phyloP scores from a whole-genome alignment of 1,139 yeast genomes.

The Nakaseomyces kungkrabaensis region DNA sequence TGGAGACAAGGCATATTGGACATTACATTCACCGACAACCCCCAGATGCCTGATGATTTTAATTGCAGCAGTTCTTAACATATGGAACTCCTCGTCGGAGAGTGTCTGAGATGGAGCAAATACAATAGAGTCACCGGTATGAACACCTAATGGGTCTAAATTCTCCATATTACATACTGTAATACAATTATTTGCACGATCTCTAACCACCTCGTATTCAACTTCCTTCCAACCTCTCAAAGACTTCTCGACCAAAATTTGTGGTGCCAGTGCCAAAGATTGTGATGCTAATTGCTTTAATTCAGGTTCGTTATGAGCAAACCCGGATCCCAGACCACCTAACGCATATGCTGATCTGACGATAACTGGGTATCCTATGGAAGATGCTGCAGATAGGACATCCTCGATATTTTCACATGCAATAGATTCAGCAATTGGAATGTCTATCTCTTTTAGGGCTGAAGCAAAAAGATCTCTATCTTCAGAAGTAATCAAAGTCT shows the following conservation, averaged over 20 bases:
- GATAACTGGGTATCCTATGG: constrained; percentile 90
- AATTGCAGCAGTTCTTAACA: constrained; percentile 95
- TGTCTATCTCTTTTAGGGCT: constrained; percentile 86
- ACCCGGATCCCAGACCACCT: constrained; percentile 98
- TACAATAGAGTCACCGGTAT: constrained; percentile 97
- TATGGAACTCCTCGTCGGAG: constrained; percentile 93
- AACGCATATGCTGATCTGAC: constrained; percentile 96
- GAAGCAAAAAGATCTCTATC: constrained; percentile 94
- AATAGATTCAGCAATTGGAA: constrained; percentile 92
- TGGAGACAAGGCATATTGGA: constrained; percentile 93
- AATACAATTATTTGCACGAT: constrained; percentile 91
- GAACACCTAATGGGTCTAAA: constrained; percentile 95
- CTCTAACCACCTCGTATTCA: constrained; percentile 97
- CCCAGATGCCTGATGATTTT: constrained; percentile 96
- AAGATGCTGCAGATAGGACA: constrained; percentile 77
- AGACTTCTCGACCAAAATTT: constrained; percentile 91
- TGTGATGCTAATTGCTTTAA: constrained; percentile 79
- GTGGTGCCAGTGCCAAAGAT: constrained; percentile 84
- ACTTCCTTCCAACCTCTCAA: constrained; percentile 99
- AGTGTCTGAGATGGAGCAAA: constrained; percentile 98
- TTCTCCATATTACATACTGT: constrained; percentile 99
- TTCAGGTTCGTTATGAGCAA: constrained; percentile 76
- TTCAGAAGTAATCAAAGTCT: constrained; percentile 90
- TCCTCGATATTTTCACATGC: constrained; percentile 93
- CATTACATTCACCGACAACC: constrained; percentile 98